phyloP scores from a whole-genome alignment of 306 rosid genomes.

The Prunus dulcis region DNA sequence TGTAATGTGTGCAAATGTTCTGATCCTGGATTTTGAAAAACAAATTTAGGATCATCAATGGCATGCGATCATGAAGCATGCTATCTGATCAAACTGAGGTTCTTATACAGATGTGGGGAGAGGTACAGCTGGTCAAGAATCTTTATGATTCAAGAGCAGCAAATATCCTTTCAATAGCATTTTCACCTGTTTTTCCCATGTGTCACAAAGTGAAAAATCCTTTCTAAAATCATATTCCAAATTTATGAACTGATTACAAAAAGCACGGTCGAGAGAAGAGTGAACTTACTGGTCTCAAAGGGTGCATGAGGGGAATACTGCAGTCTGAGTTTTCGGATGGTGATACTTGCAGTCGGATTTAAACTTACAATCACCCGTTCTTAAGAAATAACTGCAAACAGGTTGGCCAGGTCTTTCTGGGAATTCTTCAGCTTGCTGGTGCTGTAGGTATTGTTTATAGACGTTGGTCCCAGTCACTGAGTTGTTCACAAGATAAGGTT shows the following conservation, averaged over 20 bases:
- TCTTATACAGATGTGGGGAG: neutral
- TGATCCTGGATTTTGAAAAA: slow-evolving; percentile 58
- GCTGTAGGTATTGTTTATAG: slow-evolving; percentile 50
- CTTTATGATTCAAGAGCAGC: neutral
- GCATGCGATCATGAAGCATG: neutral
- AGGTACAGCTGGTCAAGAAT: neutral
- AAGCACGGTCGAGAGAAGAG: neutral
- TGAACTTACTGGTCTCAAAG: slow-evolving; percentile 86
- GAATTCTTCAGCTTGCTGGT: slow-evolving; percentile 47
- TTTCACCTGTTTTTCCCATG: neutral
- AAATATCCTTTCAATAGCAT: neutral
- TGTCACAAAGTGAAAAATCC: neutral
- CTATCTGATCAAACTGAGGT: neutral
- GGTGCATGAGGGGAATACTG: slow-evolving; percentile 46
- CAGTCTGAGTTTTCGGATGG: slow-evolving; percentile 69
- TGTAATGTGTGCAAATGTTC: slow-evolving; percentile 66
- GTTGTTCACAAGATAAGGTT: slow-evolving; percentile 52
- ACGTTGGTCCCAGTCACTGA: slow-evolving; percentile 48
- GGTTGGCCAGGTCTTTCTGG: slow-evolving; percentile 98
- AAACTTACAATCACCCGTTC: slow-evolving; percentile 88
- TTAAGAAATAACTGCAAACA: slow-evolving; percentile 75
- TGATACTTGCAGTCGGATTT: slow-evolving; percentile 82
- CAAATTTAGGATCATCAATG: slow-evolving; percentile 16
- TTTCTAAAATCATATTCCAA: neutral
- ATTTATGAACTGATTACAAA: neutral